Evolutionary conservation across 2,329 filamentous ascomycete species (phyloP).

Genomic region (Neospermospora avenae): DNA sequence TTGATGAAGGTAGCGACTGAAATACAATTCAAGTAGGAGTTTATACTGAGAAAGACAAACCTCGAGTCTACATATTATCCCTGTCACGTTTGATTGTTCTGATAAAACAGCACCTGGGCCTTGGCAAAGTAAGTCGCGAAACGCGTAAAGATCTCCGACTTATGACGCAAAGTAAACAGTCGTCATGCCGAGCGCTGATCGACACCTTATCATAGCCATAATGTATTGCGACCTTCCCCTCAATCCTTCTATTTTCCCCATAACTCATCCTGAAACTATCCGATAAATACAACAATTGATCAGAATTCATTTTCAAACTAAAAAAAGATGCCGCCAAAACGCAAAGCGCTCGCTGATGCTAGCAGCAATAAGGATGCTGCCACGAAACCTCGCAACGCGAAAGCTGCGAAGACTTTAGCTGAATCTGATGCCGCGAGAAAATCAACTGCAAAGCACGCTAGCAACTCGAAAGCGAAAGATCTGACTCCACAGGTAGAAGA

Average conservation of each 20-base stretch:
- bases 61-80: too few relatives aligned
- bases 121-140: not conserved
- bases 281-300: not conserved
- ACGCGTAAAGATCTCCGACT: not conserved
- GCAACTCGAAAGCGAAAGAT: not conserved
- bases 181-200: not conserved
- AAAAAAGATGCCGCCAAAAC: conserved; percentile 15
- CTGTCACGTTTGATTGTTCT: not conserved
- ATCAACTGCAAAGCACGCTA: not conserved
- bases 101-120: too few relatives aligned
- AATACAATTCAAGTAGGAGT: too few relatives aligned
- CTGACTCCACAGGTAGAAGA: not conserved
- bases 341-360: conserved; percentile 12
- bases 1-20: too few relatives aligned
- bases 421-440: conserved; percentile 3
- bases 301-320: not conserved
- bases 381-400: not conserved
- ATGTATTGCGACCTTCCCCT: not conserved
- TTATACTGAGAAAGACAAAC: too few relatives aligned
- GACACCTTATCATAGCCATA: too few relatives aligned
- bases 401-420: conserved; percentile 8
- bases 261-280: not conserved
- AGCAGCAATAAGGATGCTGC: conserved; percentile 2
- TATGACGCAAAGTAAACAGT: conserved; percentile 4
- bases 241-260: not conserved